Base-by-base conservation (phyloP, 768 basidiomycete species). In the Xerocomellus intermedius region DNA sequence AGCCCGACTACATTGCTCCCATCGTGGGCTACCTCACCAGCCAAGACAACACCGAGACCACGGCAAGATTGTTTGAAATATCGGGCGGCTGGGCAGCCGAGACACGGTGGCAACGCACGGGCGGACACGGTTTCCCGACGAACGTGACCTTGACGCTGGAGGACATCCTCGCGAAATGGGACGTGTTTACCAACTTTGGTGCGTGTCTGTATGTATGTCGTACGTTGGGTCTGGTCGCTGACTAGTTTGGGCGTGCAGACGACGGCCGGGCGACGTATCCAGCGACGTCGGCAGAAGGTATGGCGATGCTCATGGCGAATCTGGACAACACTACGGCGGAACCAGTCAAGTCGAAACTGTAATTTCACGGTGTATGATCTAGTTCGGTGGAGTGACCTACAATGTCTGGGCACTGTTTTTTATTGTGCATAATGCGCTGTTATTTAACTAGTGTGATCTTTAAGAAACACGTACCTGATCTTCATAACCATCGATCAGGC, bases 1-100 rank as follows among this genome's bases (percentile, higher is more conserved):
- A 90, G 85, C 94, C 96, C 39, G 93, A 97, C 64, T 96, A 79
- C 65, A 84, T 98, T 49, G 93, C 96, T 3, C 96, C 97, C 10
- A 67, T 98, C 42, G 94, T 97, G 26, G 95, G 94, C 8, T 98
- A 88, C 68, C 80, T 99, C 32, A 86, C 82, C 4, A 93, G 91
- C 66, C 82, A 85, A 71, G 88, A 85, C 51, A 95, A 96, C 62
- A 77, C 79, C 17, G 81, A 85, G 36, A 85, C 84, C 8, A 82
- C 86, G 13, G 90, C 91, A 8, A 74, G 77, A 6, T 67, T 99
- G 47, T 95, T 95, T 69, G 95, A 98, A 70, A 82, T 94, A 38
- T 81, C 80, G 14, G 94, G 90, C 22, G 97, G 96, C 0, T 98
- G 94, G 91, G 88, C 89, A 4, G 91, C 91, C 1, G 85, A 94